Evolutionary conservation across 306 rosid genomes (phyloP).

Genomic region (Trichosanthes truncata): DNA sequence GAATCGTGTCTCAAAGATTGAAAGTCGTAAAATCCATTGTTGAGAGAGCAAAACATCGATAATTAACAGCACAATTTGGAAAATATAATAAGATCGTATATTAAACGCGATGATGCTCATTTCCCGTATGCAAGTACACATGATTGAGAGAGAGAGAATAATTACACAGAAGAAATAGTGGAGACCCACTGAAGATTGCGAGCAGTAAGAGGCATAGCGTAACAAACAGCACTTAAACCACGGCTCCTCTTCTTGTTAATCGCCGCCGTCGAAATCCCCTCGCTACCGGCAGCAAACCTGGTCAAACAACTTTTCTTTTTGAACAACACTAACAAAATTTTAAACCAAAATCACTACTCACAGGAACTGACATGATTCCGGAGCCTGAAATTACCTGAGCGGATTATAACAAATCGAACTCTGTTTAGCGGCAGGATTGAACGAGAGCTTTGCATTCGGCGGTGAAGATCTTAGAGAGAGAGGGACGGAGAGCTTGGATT

Average conservation of each 20-base stretch:
- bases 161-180: slow-evolving; percentile 46
- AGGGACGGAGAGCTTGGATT: not conserved
- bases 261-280: slow-evolving; percentile 12
- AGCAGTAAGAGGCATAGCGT: slow-evolving; percentile 42
- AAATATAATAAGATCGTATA: not conserved
- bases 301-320: not conserved
- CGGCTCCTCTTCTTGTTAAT: slow-evolving; percentile 16
- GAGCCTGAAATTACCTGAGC: slow-evolving; percentile 10
- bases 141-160: not conserved
- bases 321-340: not conserved
- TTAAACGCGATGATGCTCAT: not conserved
- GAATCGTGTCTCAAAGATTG: not conserved
- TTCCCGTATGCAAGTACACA: not conserved
- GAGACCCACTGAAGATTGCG: slow-evolving; percentile 56
- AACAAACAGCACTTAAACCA: slow-evolving; percentile 33
- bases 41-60: not conserved
- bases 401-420: slow-evolving; percentile 18
- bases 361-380: not conserved
- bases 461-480: slow-evolving; percentile 13
- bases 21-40: not conserved
- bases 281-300: slow-evolving; percentile 27
- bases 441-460: slow-evolving; percentile 8
- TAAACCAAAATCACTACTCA: not conserved
- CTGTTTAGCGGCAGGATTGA: not conserved
- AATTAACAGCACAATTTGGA: not conserved